Conservation (phyloP, 2,329 filamentous ascomycete genomes). For the Gaeumannomyces sp. region DNA sequence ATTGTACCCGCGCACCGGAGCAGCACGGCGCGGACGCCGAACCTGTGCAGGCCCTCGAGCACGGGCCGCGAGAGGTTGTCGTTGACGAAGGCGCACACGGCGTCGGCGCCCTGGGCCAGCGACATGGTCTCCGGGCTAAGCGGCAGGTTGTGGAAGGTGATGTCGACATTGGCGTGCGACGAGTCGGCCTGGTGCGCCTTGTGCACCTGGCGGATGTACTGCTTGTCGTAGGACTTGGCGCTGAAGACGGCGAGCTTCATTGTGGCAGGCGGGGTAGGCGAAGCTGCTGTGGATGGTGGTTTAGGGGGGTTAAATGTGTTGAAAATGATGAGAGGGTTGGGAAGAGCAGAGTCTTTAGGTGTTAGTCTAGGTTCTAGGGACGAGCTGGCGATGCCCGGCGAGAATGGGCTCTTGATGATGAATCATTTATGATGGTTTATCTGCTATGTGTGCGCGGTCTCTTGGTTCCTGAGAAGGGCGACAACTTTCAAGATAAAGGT, state of each 20-base stretch:
- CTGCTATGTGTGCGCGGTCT: background rate
- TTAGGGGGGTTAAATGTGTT: background rate
- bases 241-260: constrained; percentile 61
- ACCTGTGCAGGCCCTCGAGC: constrained; percentile 40
- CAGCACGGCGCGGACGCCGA: constrained; percentile 52
- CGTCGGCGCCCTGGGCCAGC: constrained; percentile 45
- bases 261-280: constrained; percentile 16
- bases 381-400: no score
- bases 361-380: no score
- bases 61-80: constrained; percentile 48
- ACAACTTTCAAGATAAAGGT: background rate
- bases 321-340: no score
- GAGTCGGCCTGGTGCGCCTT: constrained; percentile 1
- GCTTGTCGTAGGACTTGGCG: constrained; percentile 56
- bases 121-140: constrained; percentile 49
- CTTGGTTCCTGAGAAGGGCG: no score
- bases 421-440: background rate
- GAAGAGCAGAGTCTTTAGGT: no score
- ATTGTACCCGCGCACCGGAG: constrained; percentile 65
- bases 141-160: constrained; percentile 53
- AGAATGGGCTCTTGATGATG: no score
- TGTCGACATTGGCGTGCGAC: constrained; percentile 27
- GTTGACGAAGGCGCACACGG: constrained; percentile 65
- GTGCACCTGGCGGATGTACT: constrained; percentile 41
- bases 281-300: constrained; percentile 1